A percentile compares a stretch with the other conserved stretches of the same genome.
Conservation (phyloP, 1,284 basidiomycete species). For the Trichosporon faecale region DNA sequence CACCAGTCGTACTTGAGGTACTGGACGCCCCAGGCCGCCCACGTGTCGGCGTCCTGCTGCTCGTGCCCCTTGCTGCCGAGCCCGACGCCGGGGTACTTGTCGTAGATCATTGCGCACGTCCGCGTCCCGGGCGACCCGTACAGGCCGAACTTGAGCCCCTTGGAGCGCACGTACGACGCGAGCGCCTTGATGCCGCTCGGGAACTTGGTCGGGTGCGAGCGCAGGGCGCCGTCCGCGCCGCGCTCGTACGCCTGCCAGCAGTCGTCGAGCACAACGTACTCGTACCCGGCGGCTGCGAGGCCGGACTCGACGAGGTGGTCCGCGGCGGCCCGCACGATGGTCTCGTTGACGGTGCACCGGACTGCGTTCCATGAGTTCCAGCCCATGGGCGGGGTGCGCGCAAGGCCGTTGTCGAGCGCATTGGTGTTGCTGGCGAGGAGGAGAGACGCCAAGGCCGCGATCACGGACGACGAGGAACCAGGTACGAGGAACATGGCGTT, state of each 20-base stretch:
- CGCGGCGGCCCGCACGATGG: neutral
- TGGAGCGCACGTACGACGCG: neutral
- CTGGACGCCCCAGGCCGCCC: constrained; percentile 5
- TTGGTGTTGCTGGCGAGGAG: neutral
- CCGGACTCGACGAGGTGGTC: neutral
- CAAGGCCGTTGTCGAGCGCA: constrained; percentile 8
- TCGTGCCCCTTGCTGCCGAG: neutral
- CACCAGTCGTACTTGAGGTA: constrained; percentile 17
- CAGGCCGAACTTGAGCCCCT: constrained; percentile 13
- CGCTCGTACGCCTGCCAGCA: constrained; percentile 6
- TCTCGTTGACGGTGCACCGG: neutral
- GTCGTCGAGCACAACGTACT: constrained; percentile 10
- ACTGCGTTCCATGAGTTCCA: constrained; percentile 11
- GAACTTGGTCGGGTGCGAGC: neutral
- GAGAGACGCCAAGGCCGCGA: neutral
- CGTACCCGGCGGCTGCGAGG: neutral
- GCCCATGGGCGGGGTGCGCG: constrained; percentile 12
- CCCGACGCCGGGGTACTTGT: neutral
- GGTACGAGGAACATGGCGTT: neutral
- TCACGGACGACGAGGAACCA: neutral
- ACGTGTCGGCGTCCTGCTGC: constrained; percentile 8
- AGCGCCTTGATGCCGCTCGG: neutral
- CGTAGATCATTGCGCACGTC: constrained; percentile 10
- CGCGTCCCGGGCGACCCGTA: constrained; percentile 8
- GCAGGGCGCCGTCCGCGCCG: neutral